Percentiles rank a stretch among this genome's conserved stretches.
Evolutionary conservation across 2,329 filamentous ascomycete species (phyloP).

Genomic region (Phyllosticta citriasiana): DNA sequence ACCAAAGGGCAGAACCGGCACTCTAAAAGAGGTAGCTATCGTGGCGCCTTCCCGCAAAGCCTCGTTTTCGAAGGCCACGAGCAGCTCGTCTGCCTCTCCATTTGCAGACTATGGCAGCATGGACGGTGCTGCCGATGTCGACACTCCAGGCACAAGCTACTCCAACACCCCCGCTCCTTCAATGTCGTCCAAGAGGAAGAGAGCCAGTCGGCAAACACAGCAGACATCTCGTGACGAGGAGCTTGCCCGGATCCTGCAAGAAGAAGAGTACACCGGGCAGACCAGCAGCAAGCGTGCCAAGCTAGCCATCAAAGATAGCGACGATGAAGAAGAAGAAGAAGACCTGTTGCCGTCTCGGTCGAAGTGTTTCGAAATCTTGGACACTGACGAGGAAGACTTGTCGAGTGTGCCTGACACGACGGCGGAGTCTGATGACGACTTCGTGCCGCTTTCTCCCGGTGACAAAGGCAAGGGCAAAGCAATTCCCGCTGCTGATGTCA

Average conservation of each 20-base stretch:
- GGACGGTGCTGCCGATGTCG: conserved; percentile 40
- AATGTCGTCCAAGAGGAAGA: conserved; percentile 15
- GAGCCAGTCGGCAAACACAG: conserved; percentile 18
- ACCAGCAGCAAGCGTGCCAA: conserved; percentile 29
- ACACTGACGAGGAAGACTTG: conserved; percentile 3
- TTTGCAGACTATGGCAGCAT: conserved; percentile 1
- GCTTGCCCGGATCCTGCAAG: conserved; percentile 48
- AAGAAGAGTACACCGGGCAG: conserved; percentile 39
- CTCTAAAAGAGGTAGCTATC: conserved; percentile 25
- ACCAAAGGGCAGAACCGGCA: not conserved
- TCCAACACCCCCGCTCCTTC: conserved; percentile 44
- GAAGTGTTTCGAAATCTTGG: conserved; percentile 19
- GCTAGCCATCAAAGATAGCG: conserved; percentile 9
- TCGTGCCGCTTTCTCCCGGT: conserved; percentile 1
- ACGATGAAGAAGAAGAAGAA: conserved; percentile 21
- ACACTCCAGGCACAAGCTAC: conserved; percentile 54
- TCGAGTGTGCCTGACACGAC: conserved; percentile 2
- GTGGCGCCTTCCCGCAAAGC: conserved; percentile 12
- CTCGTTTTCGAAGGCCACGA: conserved; percentile 11
- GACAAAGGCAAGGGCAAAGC: conserved; percentile 6
- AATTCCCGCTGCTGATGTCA: conserved; percentile 12
- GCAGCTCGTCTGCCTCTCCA: conserved; percentile 8
- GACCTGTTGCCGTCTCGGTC: conserved; percentile 18
- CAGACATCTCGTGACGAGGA: conserved; percentile 38
- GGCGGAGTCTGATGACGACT: not conserved